Conservation (phyloP, 805 yeast genomes). For the Priceomyces haplophilus region DNA sequence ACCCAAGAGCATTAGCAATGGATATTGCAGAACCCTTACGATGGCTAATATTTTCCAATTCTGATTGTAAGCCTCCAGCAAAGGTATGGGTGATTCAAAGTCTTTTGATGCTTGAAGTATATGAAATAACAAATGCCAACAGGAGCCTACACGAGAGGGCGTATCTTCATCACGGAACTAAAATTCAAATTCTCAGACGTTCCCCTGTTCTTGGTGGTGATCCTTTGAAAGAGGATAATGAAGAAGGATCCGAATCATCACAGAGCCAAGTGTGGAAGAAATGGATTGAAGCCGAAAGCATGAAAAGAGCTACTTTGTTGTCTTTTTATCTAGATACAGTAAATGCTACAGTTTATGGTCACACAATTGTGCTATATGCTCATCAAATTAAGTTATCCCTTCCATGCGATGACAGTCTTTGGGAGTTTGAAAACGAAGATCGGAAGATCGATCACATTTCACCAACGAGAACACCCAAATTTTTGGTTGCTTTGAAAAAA, state of each 20-base stretch:
- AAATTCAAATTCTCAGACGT: conserved; percentile 24
- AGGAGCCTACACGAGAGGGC: conserved; percentile 72
- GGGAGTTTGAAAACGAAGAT: conserved; percentile 23
- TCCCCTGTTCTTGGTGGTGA: conserved; percentile 39
- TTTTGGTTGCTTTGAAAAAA: conserved; percentile 20
- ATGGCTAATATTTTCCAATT: conserved; percentile 63
- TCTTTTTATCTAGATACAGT: conserved; percentile 35
- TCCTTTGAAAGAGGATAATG: conserved; percentile 27
- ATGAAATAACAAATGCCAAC: conserved; percentile 65
- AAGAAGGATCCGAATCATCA: conserved; percentile 16
- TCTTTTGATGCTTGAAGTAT: conserved; percentile 63
- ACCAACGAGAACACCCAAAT: conserved; percentile 19
- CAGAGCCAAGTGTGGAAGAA: conserved; percentile 24
- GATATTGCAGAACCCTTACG: conserved; percentile 57
- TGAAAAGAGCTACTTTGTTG: conserved; percentile 34
- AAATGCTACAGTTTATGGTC: conserved; percentile 35
- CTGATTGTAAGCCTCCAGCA: conserved; percentile 72
- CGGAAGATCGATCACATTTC: conserved; percentile 11
- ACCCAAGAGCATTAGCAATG: conserved; percentile 37
- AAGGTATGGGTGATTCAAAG: conserved; percentile 71
- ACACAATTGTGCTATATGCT: conserved; percentile 22
- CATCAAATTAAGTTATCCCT: conserved; percentile 26
- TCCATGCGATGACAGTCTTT: conserved; percentile 28
- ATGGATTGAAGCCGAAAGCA: conserved; percentile 38
- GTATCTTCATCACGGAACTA: conserved; percentile 82